phyloP scores from a whole-genome alignment of 129 eudicot genomes.

The Arctium lappa region DNA sequence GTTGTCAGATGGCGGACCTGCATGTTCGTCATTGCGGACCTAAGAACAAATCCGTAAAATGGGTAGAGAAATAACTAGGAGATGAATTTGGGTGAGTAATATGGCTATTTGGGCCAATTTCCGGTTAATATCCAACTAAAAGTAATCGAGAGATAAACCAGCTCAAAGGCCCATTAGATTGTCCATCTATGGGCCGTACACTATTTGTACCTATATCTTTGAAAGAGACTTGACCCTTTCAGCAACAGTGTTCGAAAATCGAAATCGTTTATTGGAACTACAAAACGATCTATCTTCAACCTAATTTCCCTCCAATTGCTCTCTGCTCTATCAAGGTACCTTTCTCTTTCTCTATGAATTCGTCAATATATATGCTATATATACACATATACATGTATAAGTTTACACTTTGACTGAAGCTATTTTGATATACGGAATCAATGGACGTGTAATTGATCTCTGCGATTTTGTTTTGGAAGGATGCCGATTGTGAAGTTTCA shows the following conservation, averaged over 20 bases:
- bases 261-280: not conserved
- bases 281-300: slow-evolving; percentile 17
- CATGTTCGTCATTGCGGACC: too few relatives aligned
- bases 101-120: too few relatives aligned
- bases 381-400: not conserved
- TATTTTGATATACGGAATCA: slow-evolving; percentile 2
- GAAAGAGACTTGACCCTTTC: not conserved
- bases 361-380: not conserved
- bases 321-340: slow-evolving; percentile 16
- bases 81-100: too few relatives aligned
- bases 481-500: not conserved
- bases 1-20: too few relatives aligned
- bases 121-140: too few relatives aligned
- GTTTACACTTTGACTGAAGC: not conserved
- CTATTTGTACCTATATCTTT: not conserved
- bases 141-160: too few relatives aligned
- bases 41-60: too few relatives aligned
- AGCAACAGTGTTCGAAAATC: not conserved
- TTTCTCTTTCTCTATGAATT: not conserved
- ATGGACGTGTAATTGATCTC: not conserved
- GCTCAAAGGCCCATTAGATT: not conserved
- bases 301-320: slow-evolving; percentile 24
- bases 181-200: not conserved
- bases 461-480: not conserved
- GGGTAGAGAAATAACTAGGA: too few relatives aligned